These are phyloP conservation scores for Ogataea pini DNA, from an alignment of 805 yeast species.

Conservation along the genomic window DNA sequence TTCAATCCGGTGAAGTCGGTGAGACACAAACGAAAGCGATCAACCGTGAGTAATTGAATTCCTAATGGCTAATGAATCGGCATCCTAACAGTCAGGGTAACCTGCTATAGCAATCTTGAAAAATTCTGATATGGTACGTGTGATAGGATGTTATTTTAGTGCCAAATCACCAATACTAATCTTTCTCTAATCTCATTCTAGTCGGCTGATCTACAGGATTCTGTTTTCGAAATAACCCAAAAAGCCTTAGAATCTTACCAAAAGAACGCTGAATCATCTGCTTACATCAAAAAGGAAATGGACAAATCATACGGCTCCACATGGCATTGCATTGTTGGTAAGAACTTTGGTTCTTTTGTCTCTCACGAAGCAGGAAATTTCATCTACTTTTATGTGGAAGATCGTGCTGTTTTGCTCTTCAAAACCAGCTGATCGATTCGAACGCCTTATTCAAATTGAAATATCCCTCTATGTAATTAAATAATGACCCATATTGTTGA, in stretches of 20 bases:
- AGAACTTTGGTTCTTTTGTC: slow-evolving; percentile 75
- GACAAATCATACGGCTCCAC: slow-evolving; percentile 66
- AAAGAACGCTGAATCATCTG: slow-evolving; percentile 64
- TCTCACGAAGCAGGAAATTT: slow-evolving; percentile 75
- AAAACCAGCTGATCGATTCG: slow-evolving; percentile 54
- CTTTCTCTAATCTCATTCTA: slow-evolving; percentile 14
- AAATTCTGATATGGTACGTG: slow-evolving; percentile 33
- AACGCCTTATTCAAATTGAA: background rate
- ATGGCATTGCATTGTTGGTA: slow-evolving; percentile 84
- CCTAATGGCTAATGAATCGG: no score
- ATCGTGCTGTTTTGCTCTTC: slow-evolving; percentile 66
- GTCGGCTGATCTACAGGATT: slow-evolving; percentile 53
- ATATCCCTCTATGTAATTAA: background rate
- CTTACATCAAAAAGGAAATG: slow-evolving; percentile 60
- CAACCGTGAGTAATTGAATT: slow-evolving; percentile 13
- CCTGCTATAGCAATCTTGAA: slow-evolving; percentile 27
- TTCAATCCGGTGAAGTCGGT: background rate
- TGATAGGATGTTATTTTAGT: no score
- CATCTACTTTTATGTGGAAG: slow-evolving; percentile 69
- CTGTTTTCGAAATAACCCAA: slow-evolving; percentile 47
- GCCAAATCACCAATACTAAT: no score
- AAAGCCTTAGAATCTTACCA: slow-evolving; percentile 45
- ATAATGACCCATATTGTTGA: background rate
- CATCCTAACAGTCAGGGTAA: background rate
- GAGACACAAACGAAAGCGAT: slow-evolving; percentile 4